These are phyloP conservation scores for Arxiozyma bovina DNA, from an alignment of 1,139 yeast species.

Conservation along the genomic window DNA sequence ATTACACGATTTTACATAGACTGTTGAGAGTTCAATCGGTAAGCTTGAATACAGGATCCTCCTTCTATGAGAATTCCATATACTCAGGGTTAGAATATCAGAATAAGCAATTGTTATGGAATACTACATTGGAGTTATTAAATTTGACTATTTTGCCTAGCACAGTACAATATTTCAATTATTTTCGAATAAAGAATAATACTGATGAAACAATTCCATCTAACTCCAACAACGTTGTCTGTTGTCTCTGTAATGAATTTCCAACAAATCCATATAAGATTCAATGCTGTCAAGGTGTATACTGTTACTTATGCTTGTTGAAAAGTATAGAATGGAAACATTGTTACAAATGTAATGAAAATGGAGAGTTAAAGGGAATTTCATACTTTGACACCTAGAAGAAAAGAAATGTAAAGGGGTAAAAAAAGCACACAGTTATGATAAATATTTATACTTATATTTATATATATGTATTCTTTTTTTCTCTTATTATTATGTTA, in stretches of 20 bases:
- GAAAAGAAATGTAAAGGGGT: not conserved
- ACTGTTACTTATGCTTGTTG: constrained; percentile 21
- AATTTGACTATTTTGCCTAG: constrained; percentile 17
- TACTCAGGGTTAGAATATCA: constrained; percentile 21
- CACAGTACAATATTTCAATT: constrained; percentile 7
- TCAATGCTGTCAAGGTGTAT: constrained; percentile 17
- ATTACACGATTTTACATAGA: constrained; percentile 15
- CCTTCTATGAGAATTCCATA: constrained; percentile 18
- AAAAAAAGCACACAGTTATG: no score
- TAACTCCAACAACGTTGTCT: constrained; percentile 1
- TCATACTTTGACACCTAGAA: constrained; percentile 14
- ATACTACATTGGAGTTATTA: constrained; percentile 24
- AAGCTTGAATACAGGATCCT: constrained; percentile 5
- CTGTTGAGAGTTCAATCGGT: constrained; percentile 9
- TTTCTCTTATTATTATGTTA: no score
- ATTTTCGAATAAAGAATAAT: not conserved
- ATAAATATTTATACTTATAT: no score
- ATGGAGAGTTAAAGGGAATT: constrained; percentile 2
- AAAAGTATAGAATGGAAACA: constrained; percentile 15
- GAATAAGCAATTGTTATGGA: constrained; percentile 28
- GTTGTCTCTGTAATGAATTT: constrained; percentile 17
- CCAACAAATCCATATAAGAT: constrained; percentile 20
- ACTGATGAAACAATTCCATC: not conserved
- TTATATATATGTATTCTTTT: no score
- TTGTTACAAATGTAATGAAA: constrained; percentile 12